Evolutionary conservation across 208 protist species (phyloP).

Genomic region (Trypanosoma boissoni): DNA sequence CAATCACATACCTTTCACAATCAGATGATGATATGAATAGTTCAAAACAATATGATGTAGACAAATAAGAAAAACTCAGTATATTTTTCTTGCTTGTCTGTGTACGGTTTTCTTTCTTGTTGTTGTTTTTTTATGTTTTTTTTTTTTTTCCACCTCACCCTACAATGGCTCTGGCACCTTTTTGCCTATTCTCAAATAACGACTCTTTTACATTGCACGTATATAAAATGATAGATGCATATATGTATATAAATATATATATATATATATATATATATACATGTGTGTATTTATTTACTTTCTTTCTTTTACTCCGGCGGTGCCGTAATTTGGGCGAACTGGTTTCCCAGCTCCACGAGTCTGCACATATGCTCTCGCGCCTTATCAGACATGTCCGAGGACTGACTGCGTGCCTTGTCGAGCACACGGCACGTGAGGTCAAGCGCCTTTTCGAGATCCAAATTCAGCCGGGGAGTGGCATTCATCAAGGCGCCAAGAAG

Average conservation of each 20-base stretch:
- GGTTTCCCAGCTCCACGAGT: slow-evolving; percentile 12
- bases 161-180: background rate
- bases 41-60: too few relatives aligned
- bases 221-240: background rate
- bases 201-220: background rate
- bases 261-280: slow-evolving; percentile 10
- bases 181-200: background rate
- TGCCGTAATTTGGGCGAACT: background rate
- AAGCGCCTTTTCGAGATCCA: slow-evolving; percentile 32
- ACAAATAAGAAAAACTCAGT: too few relatives aligned
- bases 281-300: slow-evolving; percentile 1
- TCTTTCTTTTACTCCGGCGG: background rate
- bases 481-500: slow-evolving; percentile 18
- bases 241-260: slow-evolving; percentile 5
- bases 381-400: background rate
- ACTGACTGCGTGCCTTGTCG: slow-evolving; percentile 2
- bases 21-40: too few relatives aligned
- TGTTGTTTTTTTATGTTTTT: background rate
- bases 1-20: too few relatives aligned
- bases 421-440: slow-evolving; percentile 18
- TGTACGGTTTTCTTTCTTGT: background rate
- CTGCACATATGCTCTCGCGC: slow-evolving; percentile 2
- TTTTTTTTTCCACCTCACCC: background rate
- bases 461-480: slow-evolving; percentile 6
- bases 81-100: background rate